These are phyloP conservation scores for Globisporangium abappressorium DNA, from an alignment of 352 stramenopile species.

Conservation along the genomic window DNA sequence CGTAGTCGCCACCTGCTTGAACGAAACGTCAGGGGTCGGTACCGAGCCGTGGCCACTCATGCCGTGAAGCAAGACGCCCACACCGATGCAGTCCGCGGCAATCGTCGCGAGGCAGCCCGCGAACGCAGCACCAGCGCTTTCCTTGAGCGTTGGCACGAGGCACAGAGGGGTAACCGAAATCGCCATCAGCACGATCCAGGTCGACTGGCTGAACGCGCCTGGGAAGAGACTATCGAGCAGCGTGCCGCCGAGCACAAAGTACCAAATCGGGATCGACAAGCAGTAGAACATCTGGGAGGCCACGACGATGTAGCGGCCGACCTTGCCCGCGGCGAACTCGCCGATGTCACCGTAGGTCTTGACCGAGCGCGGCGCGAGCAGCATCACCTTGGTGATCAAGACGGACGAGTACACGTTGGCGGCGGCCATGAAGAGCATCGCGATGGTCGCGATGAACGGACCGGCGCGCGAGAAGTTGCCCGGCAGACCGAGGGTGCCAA, in stretches of 20 bases:
- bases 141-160: constrained; percentile 24
- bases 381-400: constrained; percentile 20
- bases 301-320: constrained; percentile 23
- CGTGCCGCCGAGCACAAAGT: constrained; percentile 33
- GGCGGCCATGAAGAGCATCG: neutral
- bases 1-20: constrained; percentile 24
- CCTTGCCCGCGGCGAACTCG: constrained; percentile 20
- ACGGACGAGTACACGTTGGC: constrained; percentile 22
- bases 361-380: constrained; percentile 19
- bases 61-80: constrained; percentile 21
- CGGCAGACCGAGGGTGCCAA: constrained; percentile 68
- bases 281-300: constrained; percentile 40
- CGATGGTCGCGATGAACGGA: constrained; percentile 30
- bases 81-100: constrained; percentile 25
- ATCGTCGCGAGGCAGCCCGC: constrained; percentile 24
- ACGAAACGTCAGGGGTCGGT: constrained; percentile 19
- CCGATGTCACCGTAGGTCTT: constrained; percentile 28
- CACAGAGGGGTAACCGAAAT: constrained; percentile 9
- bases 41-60: constrained; percentile 21
- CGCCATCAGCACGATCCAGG: constrained; percentile 41
- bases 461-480: constrained; percentile 67
- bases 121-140: constrained; percentile 21
- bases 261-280: constrained; percentile 25
- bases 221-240: constrained; percentile 24
- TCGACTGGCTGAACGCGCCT: constrained; percentile 24